A percentile compares a stretch with the other conserved stretches of the same genome.
Conservation (phyloP, 2,329 filamentous ascomycete species). For the Arthroderma uncinatum region DNA sequence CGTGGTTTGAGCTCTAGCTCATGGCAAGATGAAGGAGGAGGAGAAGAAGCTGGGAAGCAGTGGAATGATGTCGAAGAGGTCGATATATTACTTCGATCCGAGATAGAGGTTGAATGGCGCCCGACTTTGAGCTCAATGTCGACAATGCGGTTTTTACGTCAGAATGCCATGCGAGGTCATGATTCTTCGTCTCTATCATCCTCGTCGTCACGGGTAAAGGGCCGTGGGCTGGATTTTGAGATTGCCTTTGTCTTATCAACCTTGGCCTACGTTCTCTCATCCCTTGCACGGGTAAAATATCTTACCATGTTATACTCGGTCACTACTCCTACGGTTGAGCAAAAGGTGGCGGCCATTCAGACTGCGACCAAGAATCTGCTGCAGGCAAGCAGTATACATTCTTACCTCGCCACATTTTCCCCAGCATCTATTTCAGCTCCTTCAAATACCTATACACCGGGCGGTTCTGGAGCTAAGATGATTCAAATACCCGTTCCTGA, state of each 20-base stretch:
- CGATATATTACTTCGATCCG: constrained; percentile 54
- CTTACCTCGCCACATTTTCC: constrained; percentile 47
- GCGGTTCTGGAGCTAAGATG: constrained; percentile 10
- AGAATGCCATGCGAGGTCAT: constrained; percentile 40
- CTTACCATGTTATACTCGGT: constrained; percentile 58
- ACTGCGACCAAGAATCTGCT: constrained; percentile 67
- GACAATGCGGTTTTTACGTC: constrained; percentile 6
- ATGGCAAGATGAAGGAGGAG: constrained; percentile 17
- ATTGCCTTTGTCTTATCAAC: constrained; percentile 67
- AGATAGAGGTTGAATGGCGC: constrained; percentile 68
- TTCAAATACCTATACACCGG: constrained; percentile 17
- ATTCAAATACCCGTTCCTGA: constrained; percentile 29
- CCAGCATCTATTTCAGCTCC: constrained; percentile 46
- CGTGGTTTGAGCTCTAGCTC: constrained; percentile 51
- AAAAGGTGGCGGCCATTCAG: constrained; percentile 58
- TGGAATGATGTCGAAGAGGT: constrained; percentile 43
- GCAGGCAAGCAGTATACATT: constrained; percentile 66
- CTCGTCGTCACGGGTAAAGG: constrained; percentile 44
- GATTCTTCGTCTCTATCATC: not conserved
- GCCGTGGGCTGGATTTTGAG: constrained; percentile 70
- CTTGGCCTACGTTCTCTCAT: constrained; percentile 60
- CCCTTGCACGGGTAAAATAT: constrained; percentile 61
- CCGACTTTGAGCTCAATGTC: constrained; percentile 52
- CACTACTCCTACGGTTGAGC: constrained; percentile 51
- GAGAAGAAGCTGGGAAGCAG: not conserved